Conservation (phyloP, 1,284 basidiomycete species). For the Irpex lacteus region DNA sequence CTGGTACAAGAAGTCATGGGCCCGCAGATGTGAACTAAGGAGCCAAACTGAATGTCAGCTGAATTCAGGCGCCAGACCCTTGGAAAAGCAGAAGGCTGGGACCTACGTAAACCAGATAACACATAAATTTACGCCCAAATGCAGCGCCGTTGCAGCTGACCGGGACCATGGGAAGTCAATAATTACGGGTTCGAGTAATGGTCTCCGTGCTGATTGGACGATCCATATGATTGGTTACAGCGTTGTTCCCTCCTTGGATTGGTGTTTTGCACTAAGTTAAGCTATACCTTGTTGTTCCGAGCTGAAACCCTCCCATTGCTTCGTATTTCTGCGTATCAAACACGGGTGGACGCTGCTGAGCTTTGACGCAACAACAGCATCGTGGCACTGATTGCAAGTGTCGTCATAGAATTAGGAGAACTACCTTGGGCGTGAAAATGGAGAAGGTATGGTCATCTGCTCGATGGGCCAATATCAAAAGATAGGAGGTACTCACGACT, state of each 20-base stretch:
- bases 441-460: not conserved
- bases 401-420: not conserved
- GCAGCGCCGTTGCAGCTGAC: slow-evolving; percentile 13
- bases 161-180: slow-evolving; percentile 13
- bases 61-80: not conserved
- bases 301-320: too few species aligned
- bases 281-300: too few species aligned
- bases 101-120: slow-evolving; percentile 4
- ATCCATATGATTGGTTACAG: not conserved
- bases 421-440: not conserved
- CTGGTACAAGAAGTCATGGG: not conserved
- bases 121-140: slow-evolving; percentile 8
- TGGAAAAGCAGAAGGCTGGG: slow-evolving; percentile 8
- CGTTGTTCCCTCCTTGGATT: not conserved
- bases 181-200: not conserved
- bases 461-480: not conserved
- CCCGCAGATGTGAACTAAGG: slow-evolving; percentile 8
- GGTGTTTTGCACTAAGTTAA: not conserved
- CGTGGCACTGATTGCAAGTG: not conserved
- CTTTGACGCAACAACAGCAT: too few species aligned
- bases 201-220: not conserved
- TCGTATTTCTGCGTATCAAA: too few species aligned
- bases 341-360: too few species aligned
- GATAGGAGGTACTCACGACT: not conserved
- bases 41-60: slow-evolving; percentile 12